Evolutionary conservation across 2,329 filamentous ascomycete genomes (phyloP).

Genomic region (Tolypocladium guangdongense): DNA sequence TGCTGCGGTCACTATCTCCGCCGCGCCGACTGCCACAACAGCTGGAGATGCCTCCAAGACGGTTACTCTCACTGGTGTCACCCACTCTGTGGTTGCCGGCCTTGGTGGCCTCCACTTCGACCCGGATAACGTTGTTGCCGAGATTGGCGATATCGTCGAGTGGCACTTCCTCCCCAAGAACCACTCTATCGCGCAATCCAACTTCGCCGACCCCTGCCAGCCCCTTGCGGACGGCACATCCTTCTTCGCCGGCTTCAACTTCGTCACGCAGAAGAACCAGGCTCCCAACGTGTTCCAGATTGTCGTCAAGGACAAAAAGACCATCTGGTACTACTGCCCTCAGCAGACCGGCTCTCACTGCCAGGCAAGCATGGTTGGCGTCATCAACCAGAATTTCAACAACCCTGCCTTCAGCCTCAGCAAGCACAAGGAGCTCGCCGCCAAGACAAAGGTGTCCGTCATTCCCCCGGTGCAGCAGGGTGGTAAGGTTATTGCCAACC

Average conservation of each 20-base stretch:
- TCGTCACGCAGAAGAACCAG: slow-evolving; percentile 23
- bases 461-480: slow-evolving; percentile 17
- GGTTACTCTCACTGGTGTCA: slow-evolving; percentile 25
- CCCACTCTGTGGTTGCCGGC: slow-evolving; percentile 35
- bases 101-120: slow-evolving; percentile 35
- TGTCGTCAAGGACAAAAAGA: slow-evolving; percentile 26
- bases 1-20: slow-evolving; percentile 16
- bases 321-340: slow-evolving; percentile 35
- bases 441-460: slow-evolving; percentile 13
- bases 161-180: slow-evolving; percentile 42
- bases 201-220: slow-evolving; percentile 30
- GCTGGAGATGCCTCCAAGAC: slow-evolving; percentile 18
- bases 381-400: slow-evolving; percentile 31
- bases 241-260: slow-evolving; percentile 36
- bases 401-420: slow-evolving; percentile 18
- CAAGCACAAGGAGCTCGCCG: slow-evolving; percentile 22
- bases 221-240: slow-evolving; percentile 25
- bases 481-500: slow-evolving; percentile 21
- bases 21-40: slow-evolving; percentile 20
- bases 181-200: slow-evolving; percentile 36
- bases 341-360: slow-evolving; percentile 33
- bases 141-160: slow-evolving; percentile 38
- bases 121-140: slow-evolving; percentile 37
- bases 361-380: slow-evolving; percentile 34
- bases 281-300: slow-evolving; percentile 32